Conservation (phyloP, 176 grass and related monocot genomes). For the Poa pratensis region DNA sequence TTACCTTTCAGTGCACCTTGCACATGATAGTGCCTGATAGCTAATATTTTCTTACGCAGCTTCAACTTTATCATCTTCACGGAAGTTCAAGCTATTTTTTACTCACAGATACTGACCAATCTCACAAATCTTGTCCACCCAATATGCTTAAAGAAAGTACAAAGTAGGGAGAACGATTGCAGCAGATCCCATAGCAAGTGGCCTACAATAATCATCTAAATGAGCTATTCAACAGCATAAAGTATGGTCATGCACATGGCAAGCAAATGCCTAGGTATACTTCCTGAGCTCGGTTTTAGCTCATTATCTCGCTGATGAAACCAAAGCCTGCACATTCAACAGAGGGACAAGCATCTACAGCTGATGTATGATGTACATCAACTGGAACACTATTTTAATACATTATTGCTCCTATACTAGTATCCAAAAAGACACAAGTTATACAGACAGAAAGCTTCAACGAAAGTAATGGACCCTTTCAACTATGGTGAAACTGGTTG, state of each 20-base stretch:
- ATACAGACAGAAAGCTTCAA: background rate
- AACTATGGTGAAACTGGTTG: slow-evolving; percentile 40
- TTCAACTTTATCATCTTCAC: background rate
- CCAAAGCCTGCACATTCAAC: slow-evolving; percentile 30
- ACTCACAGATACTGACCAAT: background rate
- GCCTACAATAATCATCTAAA: slow-evolving; percentile 22
- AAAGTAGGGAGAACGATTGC: background rate
- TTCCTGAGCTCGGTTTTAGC: background rate
- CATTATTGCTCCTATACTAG: slow-evolving; percentile 30
- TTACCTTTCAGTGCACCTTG: slow-evolving; percentile 2
- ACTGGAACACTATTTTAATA: slow-evolving; percentile 26
- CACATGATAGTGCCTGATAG: background rate
- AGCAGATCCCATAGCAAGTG: slow-evolving; percentile 34
- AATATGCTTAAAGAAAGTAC: background rate
- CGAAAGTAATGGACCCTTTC: background rate
- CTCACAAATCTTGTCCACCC: slow-evolving; percentile 23
- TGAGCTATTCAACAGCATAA: slow-evolving; percentile 10
- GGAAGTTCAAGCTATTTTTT: background rate
- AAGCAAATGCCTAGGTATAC: slow-evolving; percentile 3
- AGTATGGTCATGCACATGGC: slow-evolving; percentile 38
- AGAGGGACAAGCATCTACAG: slow-evolving; percentile 20
- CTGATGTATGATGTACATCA: slow-evolving; percentile 38
- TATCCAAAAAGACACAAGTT: slow-evolving; percentile 39
- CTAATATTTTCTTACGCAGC: background rate
- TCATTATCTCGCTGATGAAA: slow-evolving; percentile 24